Conservation (phyloP, 176 grass and related monocot genomes). For the Melocanna baccifera region DNA sequence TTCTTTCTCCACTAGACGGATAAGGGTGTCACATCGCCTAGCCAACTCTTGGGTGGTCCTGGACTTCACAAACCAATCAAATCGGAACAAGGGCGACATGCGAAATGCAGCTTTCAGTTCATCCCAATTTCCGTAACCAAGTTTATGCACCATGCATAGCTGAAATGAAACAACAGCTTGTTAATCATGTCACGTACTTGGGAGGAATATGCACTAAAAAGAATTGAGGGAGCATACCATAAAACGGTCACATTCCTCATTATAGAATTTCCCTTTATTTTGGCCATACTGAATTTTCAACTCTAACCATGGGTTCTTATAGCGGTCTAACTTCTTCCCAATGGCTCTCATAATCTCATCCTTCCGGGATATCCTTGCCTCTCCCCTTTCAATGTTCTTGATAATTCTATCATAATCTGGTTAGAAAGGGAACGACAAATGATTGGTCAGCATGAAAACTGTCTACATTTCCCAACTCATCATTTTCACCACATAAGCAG, state of each 20-base stretch:
- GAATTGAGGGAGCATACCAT: slow-evolving; percentile 55
- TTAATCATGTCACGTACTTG: slow-evolving; percentile 21
- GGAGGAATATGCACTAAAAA: neutral
- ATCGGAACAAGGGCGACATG: slow-evolving; percentile 84
- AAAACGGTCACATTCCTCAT: slow-evolving; percentile 98
- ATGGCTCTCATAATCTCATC: slow-evolving; percentile 98
- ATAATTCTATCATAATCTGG: slow-evolving; percentile 97
- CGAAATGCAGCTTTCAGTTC: slow-evolving; percentile 94
- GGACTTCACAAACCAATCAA: slow-evolving; percentile 99
- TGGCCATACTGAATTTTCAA: slow-evolving; percentile 97
- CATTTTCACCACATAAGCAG: neutral
- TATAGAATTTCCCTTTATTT: slow-evolving; percentile 97
- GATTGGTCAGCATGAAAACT: neutral
- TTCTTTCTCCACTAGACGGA: slow-evolving; percentile 94
- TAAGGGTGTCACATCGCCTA: slow-evolving; percentile 92
- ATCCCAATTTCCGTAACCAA: slow-evolving; percentile 97
- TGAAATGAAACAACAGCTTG: slow-evolving; percentile 41
- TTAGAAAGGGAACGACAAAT: slow-evolving; percentile 5
- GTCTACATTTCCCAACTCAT: neutral
- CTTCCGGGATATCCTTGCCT: slow-evolving; percentile 88
- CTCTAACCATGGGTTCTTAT: slow-evolving; percentile 98
- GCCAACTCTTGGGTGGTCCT: slow-evolving; percentile 91
- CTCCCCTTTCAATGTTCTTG: slow-evolving; percentile 96
- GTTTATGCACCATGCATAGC: slow-evolving; percentile 99
- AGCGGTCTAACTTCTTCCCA: slow-evolving; percentile 91